Base-by-base conservation (phyloP, 345 rosid species). In the Tarenaya hassleriana region DNA sequence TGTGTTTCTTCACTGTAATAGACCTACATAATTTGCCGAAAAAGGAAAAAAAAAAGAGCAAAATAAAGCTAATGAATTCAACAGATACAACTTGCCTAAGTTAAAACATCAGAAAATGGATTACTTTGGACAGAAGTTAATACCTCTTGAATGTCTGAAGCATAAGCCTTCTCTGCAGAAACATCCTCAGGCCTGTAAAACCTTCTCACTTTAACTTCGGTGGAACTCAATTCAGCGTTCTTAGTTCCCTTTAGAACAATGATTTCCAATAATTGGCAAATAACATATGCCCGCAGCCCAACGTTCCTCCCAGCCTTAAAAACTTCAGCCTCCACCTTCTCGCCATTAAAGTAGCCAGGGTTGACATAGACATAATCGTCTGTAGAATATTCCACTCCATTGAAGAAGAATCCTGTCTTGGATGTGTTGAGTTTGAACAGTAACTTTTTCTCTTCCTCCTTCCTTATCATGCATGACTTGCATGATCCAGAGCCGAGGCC, bases 171-270 rank as follows among this genome's bases (percentile, higher is more conserved):
- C 66, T 86, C 91, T 11, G 60, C 14, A 16, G 86, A 80, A 55
- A 80, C 57, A 71, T 86, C 91, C 55, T 78, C 88, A 11, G 91
- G 84, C 64, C 88, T 74, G 47, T 71, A 83, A 65, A 76, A 86
- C 55, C 79, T 73, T 52, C 78, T 60, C 8, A 73, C 70, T 53
- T 72, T 66, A 18, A 82, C 63, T 56, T 61, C 58, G 41, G 72
- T 72, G 33, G 79, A 77, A 15, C 64, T 61, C 29, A 55, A 19
- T 15, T 44, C 35, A 46, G 35, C 64, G 55, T 42, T 49, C 64
- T 65, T 70, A 33, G 50, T 58, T 18, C 51, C 78, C 29, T 62
- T 64, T 7, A 60, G 59, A 37, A 57, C 66, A 16, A 64, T 54
- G 24, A 83, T 69, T 67, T 78, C 80, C 47, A 82, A 60, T 46